Base-by-base conservation (phyloP, 2,329 filamentous ascomycete genomes). In the Neonectria sp. region DNA sequence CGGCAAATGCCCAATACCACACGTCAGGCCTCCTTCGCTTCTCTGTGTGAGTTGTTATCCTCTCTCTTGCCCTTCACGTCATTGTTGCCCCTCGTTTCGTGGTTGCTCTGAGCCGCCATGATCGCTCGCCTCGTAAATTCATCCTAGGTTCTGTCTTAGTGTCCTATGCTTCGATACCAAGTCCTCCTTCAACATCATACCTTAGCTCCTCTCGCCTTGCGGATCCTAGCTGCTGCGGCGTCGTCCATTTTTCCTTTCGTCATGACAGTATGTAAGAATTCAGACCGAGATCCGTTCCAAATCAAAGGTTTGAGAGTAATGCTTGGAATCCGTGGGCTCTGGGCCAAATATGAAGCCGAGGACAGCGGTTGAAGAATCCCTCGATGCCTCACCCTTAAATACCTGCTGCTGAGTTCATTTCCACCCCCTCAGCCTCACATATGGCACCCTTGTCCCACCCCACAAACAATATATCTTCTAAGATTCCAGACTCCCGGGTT, bases 161-260 rank as follows among this genome's bases (percentile, higher is more conserved):
- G 9, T 40, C 15, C 12, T 43, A 11, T 40, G 3, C 29, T 37
- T 12, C n/a, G 8, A 8, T 43, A 24, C 21, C 21, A 21, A 3
- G 40, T 29, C 25, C n/a, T 15, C 27, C 6, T 15, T 52, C 11
- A 3, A 1, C 24, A 24, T 69, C 75, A 67, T 69, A 83, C 82
- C 68, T 81, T 81, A 17, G 79, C 78, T 13, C 83, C 83, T 43
- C 80, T 78, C 4, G 83, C 79, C 64, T 78, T 82, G 35, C 78
- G 76, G 67, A 85, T 85, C 58, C 83, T 78, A 55, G 80, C 80
- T 3, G 80, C 82, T 6, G 81, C 80, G 17, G 79, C 79, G 3
- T 82, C 78, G 68, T 84, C 82, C 83, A 85, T 85, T 67, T 81
- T 83, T 29, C 70, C 65, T n/a, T 48, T 69, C 17, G 63, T 65